These are phyloP conservation scores for Capronia americana DNA, from an alignment of 2,329 filamentous ascomycete species.

Conservation along the genomic window DNA sequence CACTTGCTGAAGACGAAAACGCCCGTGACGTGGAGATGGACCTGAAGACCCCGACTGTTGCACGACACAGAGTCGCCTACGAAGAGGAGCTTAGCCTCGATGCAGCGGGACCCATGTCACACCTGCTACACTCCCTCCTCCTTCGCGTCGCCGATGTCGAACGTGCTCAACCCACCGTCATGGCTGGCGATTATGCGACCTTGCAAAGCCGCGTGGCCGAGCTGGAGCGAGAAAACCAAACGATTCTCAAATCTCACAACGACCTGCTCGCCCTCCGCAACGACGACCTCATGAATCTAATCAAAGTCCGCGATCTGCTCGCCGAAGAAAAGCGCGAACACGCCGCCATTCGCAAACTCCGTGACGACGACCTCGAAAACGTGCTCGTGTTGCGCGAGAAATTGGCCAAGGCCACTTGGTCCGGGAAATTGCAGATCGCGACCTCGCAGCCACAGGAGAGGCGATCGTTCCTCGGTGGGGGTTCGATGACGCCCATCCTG, in stretches of 20 bases:
- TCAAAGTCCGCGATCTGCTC: slow-evolving; percentile 50
- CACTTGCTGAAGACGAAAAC: slow-evolving; percentile 14
- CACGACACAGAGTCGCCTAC: neutral
- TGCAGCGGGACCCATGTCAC: slow-evolving; percentile 27
- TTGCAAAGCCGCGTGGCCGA: slow-evolving; percentile 44
- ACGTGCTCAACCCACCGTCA: slow-evolving; percentile 41
- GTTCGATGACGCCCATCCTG: slow-evolving; percentile 34
- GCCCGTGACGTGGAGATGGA: slow-evolving; percentile 21
- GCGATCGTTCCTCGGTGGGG: slow-evolving; percentile 34
- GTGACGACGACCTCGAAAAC: slow-evolving; percentile 52
- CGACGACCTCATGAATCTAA: slow-evolving; percentile 53
- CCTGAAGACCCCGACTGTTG: slow-evolving; percentile 30
- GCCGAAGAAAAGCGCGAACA: slow-evolving; percentile 50
- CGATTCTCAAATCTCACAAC: slow-evolving; percentile 47
- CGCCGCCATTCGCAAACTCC: slow-evolving; percentile 48
- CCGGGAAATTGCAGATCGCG: slow-evolving; percentile 35
- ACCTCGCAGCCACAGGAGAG: slow-evolving; percentile 8
- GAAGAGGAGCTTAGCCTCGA: neutral
- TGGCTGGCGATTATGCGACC: slow-evolving; percentile 47
- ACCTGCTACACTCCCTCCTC: slow-evolving; percentile 30
- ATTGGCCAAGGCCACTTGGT: slow-evolving; percentile 49
- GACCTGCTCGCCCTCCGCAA: slow-evolving; percentile 51
- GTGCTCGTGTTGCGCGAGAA: slow-evolving; percentile 49
- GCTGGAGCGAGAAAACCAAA: slow-evolving; percentile 48
- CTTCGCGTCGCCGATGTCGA: slow-evolving; percentile 29